Evolutionary conservation across 1,284 basidiomycete genomes (phyloP).

Genomic region (Mrakiaceae sp.): DNA sequence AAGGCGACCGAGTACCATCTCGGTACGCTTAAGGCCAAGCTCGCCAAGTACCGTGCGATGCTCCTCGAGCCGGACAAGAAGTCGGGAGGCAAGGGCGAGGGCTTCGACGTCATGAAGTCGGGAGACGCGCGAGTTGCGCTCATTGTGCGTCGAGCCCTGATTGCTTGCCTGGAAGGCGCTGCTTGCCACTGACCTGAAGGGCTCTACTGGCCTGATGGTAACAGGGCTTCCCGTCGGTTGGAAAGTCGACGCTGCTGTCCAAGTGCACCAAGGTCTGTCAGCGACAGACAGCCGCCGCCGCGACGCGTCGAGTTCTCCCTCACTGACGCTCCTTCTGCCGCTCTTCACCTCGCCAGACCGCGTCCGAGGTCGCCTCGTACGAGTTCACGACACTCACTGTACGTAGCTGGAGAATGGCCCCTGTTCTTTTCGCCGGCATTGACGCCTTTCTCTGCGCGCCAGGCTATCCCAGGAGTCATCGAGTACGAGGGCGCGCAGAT

Average conservation of each 20-base stretch:
- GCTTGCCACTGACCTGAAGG: too few species aligned
- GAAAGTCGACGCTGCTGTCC: conserved; percentile 85
- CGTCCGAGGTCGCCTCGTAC: conserved; percentile 80
- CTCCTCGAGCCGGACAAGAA: conserved; percentile 74
- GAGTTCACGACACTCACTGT: conserved; percentile 91
- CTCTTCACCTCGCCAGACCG: conserved; percentile 39
- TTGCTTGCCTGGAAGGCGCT: background rate
- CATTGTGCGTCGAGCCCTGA: conserved; percentile 43
- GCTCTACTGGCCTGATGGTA: background rate
- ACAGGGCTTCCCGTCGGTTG: conserved; percentile 41
- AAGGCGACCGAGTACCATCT: conserved; percentile 71
- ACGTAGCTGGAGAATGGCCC: conserved; percentile 23
- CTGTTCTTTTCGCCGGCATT: background rate
- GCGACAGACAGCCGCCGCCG: too few species aligned
- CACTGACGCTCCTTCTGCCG: too few species aligned
- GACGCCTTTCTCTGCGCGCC: conserved; percentile 2
- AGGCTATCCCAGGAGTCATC: conserved; percentile 89
- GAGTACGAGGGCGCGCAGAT: conserved; percentile 88
- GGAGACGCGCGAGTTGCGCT: conserved; percentile 87
- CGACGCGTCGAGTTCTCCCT: too few species aligned
- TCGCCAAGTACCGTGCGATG: conserved; percentile 83
- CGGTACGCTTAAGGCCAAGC: conserved; percentile 68
- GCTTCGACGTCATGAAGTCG: conserved; percentile 88
- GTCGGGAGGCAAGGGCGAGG: conserved; percentile 67
- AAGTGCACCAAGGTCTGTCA: conserved; percentile 60